phyloP scores from a whole-genome alignment of 2,329 filamentous ascomycete genomes.

The Thielaviopsis euricoi region DNA sequence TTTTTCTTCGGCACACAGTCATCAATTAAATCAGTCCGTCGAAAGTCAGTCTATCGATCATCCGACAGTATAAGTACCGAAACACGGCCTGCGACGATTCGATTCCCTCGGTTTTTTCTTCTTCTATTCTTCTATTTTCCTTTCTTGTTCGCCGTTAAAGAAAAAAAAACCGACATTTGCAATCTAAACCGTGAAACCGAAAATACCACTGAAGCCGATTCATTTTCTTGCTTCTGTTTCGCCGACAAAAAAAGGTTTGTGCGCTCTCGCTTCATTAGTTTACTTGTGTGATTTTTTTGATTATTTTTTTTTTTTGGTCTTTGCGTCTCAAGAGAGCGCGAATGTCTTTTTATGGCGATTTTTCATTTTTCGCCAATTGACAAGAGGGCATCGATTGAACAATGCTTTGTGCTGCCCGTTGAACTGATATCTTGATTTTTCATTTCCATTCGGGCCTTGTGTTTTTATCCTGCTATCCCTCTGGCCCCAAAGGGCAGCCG shows the following conservation, averaged over 20 bases:
- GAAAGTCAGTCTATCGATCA: neutral
- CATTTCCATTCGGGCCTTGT: neutral
- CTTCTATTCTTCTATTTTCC: too few species aligned
- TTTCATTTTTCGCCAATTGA: neutral
- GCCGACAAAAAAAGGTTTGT: neutral
- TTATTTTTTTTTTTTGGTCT: too few species aligned
- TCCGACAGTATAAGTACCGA: neutral
- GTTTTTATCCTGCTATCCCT: neutral
- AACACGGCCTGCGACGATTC: neutral
- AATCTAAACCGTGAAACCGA: neutral
- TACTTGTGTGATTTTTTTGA: too few species aligned
- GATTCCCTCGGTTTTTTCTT: neutral
- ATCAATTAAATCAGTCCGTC: neutral
- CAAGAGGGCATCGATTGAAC: neutral
- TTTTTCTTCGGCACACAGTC: neutral
- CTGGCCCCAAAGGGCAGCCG: neutral
- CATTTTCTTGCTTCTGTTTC: neutral
- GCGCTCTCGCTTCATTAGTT: neutral
- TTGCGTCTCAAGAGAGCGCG: neutral
- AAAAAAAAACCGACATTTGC: neutral
- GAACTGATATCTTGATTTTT: neutral
- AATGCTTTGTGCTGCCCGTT: neutral
- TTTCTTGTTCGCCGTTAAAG: too few species aligned
- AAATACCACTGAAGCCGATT: neutral
- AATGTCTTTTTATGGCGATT: neutral